A percentile compares a stretch with the other conserved stretches of the same genome.
phyloP scores from a whole-genome alignment of 2,329 filamentous ascomycete genomes.

The Chaetomium globosum region DNA sequence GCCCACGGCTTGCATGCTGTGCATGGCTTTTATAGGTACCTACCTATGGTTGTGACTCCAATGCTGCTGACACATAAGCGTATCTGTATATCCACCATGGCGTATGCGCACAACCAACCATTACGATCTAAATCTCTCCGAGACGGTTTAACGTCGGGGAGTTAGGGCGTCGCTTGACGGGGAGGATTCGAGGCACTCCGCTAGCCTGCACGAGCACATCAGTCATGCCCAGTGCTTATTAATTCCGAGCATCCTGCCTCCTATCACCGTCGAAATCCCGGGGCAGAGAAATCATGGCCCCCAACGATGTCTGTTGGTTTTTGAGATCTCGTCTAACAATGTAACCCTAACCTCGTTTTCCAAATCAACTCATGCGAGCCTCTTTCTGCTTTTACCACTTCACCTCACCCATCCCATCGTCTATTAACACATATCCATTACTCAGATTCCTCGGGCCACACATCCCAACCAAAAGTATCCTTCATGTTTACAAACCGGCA shows the following conservation, averaged over 20 bases:
- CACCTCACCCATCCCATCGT: neutral
- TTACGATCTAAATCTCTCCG: neutral
- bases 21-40: neutral
- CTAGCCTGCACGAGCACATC: too few relatives aligned
- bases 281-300: too few relatives aligned
- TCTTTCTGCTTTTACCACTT: neutral
- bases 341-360: neutral
- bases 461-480: constrained; percentile 74
- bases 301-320: neutral
- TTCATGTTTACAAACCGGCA: constrained; percentile 80
- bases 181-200: too few relatives aligned
- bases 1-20: neutral
- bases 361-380: neutral
- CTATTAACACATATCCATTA: neutral
- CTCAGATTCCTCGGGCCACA: constrained; percentile 63
- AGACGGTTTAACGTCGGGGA: neutral
- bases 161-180: neutral
- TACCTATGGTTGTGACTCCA: neutral
- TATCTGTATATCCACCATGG: neutral
- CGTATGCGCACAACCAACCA: neutral
- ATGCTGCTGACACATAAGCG: neutral
- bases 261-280: too few relatives aligned
- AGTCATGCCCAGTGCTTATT: too few relatives aligned
- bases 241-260: too few relatives aligned
- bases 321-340: neutral